Evolutionary conservation across 1,139 yeast species (phyloP).

Genomic region (Fermentozyma sake): DNA sequence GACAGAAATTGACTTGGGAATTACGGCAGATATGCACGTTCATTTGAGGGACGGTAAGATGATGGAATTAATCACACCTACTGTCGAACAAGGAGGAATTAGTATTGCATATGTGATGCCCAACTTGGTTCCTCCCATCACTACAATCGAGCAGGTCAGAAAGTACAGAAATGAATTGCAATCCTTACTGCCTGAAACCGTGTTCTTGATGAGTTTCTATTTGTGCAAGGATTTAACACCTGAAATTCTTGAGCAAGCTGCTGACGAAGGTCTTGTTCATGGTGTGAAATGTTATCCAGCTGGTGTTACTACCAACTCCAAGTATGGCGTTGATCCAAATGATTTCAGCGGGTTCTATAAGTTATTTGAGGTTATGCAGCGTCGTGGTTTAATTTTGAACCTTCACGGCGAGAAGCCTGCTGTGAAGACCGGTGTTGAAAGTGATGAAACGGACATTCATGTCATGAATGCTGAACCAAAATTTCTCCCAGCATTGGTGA

Average conservation of each 20-base stretch:
- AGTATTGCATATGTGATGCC: constrained; percentile 96
- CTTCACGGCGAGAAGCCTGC: constrained; percentile 96
- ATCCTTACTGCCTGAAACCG: constrained; percentile 73
- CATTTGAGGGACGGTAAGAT: constrained; percentile 90
- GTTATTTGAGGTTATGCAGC: constrained; percentile 81
- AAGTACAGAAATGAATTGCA: constrained; percentile 65
- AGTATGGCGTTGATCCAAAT: constrained; percentile 90
- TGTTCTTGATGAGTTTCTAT: constrained; percentile 88
- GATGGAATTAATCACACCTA: constrained; percentile 90
- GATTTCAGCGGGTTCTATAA: constrained; percentile 88
- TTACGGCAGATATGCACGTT: constrained; percentile 94
- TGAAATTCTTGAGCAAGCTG: constrained; percentile 75
- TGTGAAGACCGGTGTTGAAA: constrained; percentile 18
- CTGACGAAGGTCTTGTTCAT: constrained; percentile 62
- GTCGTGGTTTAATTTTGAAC: constrained; percentile 70
- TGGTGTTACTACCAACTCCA: constrained; percentile 95
- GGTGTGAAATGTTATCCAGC: constrained; percentile 97
- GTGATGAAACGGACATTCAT: constrained; percentile 55
- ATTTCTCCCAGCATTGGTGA: constrained; percentile 84
- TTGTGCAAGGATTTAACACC: constrained; percentile 78
- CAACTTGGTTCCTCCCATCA: constrained; percentile 86
- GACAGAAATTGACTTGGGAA: constrained; percentile 56
- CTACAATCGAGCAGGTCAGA: constrained; percentile 69
- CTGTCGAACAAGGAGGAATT: constrained; percentile 84
- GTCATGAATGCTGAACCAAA: constrained; percentile 91